Evolutionary conservation across 345 rosid species (phyloP).

Genomic region (Murraya koenigii): DNA sequence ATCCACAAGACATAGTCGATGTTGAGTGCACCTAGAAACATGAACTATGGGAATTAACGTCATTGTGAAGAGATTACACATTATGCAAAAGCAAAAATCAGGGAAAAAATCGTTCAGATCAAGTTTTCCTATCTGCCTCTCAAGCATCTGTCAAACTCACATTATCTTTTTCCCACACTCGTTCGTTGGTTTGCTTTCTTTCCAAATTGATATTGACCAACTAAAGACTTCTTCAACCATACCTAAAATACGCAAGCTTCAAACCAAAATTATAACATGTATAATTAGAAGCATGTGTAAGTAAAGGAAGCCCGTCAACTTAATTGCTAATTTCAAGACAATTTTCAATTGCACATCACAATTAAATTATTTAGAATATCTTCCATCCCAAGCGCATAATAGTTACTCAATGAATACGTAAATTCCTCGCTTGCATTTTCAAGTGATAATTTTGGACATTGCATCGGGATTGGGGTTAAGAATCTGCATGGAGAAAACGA

Average conservation of each 20-base stretch:
- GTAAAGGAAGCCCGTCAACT: not conserved
- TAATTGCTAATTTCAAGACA: conserved; percentile 5
- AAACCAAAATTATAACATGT: not conserved
- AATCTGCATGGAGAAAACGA: conserved; percentile 54
- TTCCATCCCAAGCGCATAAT: conserved; percentile 91
- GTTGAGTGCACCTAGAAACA: not conserved
- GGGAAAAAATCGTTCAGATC: not conserved
- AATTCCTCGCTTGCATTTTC: conserved; percentile 97
- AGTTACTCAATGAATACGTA: conserved; percentile 80
- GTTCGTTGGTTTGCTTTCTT: not conserved
- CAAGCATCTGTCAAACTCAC: not conserved
- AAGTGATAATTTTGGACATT: conserved; percentile 87
- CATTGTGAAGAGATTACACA: not conserved
- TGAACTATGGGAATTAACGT: not conserved
- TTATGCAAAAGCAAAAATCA: not conserved
- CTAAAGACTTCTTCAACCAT: not conserved
- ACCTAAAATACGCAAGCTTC: not conserved
- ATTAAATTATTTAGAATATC: not conserved
- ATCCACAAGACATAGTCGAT: not conserved
- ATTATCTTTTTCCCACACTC: not conserved
- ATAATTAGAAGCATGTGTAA: not conserved
- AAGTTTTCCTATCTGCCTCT: not conserved
- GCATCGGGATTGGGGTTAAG: conserved; percentile 97
- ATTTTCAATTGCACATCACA: not conserved
- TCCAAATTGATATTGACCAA: not conserved